phyloP scores from a whole-genome alignment of 75 land plant species.

The Sequoiadendron giganteum region DNA sequence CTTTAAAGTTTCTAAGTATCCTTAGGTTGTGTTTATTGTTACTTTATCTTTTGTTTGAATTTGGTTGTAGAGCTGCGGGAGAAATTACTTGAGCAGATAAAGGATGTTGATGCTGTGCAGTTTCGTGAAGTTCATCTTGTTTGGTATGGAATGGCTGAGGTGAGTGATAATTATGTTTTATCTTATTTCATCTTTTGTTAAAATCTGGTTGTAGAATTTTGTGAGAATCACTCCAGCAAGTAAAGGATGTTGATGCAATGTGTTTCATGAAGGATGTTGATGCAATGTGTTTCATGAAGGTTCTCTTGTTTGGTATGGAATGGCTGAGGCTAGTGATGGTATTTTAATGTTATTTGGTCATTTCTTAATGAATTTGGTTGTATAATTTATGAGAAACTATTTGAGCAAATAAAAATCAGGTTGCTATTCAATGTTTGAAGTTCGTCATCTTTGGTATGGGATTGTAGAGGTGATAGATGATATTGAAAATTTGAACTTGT shows the following conservation, averaged over 20 bases:
- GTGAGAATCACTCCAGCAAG: conserved; percentile 50
- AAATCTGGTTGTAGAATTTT: conserved; percentile 42
- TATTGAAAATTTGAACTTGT: not conserved
- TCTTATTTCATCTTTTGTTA: not conserved
- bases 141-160: conserved; percentile 97
- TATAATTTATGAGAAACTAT: not conserved
- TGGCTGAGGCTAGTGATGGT: conserved; percentile 76
- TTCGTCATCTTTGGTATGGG: not conserved
- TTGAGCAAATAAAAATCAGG: not conserved
- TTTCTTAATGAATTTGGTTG: not conserved
- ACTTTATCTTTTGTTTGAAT: conserved; percentile 3
- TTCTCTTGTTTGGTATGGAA: conserved; percentile 66
- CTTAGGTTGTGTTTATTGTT: not conserved
- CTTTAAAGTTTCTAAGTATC: not conserved
- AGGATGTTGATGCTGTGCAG: conserved; percentile 61
- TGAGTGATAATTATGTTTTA: conserved; percentile 18
- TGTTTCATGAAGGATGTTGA: too few relatives aligned
- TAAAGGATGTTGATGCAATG: conserved; percentile 74
- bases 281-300: conserved; percentile 50
- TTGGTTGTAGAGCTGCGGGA: conserved; percentile 48
- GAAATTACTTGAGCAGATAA: conserved; percentile 59
- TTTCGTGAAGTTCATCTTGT: conserved; percentile 54
- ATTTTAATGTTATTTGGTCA: not conserved
- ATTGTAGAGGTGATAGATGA: not conserved
- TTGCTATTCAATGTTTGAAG: too few relatives aligned